Evolutionary conservation across 441 rosid species (phyloP).

Genomic region (Macaranga tanarius): DNA sequence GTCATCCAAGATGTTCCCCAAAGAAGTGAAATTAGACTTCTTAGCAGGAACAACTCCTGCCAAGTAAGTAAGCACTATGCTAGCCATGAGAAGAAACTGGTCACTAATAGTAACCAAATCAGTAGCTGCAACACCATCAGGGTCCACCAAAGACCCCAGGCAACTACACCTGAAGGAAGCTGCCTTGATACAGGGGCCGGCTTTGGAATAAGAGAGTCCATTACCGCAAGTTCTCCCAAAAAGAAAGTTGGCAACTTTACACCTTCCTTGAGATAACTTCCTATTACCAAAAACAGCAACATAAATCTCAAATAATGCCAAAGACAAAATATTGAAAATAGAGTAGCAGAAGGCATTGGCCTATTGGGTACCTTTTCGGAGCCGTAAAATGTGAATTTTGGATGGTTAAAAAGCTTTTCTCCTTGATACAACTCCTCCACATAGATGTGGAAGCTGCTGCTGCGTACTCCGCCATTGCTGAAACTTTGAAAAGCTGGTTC

Average conservation of each 20-base stretch:
- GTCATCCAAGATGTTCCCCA: slow-evolving; percentile 31
- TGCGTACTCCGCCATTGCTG: slow-evolving; percentile 49
- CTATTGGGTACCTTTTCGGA: slow-evolving; percentile 30
- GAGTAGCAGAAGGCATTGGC: no score
- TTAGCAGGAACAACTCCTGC: slow-evolving; percentile 77
- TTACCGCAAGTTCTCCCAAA: slow-evolving; percentile 25
- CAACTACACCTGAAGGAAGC: slow-evolving; percentile 40
- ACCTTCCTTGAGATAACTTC: slow-evolving; percentile 34
- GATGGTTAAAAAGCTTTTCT: slow-evolving; percentile 23
- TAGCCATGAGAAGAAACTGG: slow-evolving; percentile 68
- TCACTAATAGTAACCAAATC: slow-evolving; percentile 60
- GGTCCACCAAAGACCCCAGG: slow-evolving; percentile 53
- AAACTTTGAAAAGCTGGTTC: not conserved
- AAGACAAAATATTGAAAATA: not conserved
- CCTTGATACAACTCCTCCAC: slow-evolving; percentile 28
- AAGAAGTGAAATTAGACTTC: slow-evolving; percentile 37
- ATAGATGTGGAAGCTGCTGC: slow-evolving; percentile 38
- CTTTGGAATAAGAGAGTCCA: slow-evolving; percentile 33
- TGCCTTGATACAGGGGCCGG: slow-evolving; percentile 22
- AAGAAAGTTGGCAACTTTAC: slow-evolving; percentile 31
- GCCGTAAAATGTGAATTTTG: slow-evolving; percentile 17
- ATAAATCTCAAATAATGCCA: not conserved
- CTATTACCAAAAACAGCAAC: slow-evolving; percentile 30
- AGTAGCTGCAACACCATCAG: slow-evolving; percentile 45
- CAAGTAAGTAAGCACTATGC: slow-evolving; percentile 75